Evolutionary conservation across 2,329 filamentous ascomycete species (phyloP).

Genomic region (Neonectria ditissima): DNA sequence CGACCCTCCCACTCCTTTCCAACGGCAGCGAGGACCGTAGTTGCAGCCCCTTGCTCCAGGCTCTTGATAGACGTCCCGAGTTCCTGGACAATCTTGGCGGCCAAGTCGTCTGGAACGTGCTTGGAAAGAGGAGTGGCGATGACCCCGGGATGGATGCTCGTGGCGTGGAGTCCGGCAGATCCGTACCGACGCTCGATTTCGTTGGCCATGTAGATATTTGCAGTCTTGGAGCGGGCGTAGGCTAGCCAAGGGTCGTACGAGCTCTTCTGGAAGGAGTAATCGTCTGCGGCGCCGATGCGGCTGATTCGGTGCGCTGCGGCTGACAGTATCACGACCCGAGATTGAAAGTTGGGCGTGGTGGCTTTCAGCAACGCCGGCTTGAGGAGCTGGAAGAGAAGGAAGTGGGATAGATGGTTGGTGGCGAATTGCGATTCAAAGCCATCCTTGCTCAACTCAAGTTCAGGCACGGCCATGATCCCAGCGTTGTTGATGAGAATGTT

Average conservation of each 20-base stretch:
- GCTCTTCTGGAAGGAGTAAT: conserved; percentile 30
- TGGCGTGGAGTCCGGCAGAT: conserved; percentile 19
- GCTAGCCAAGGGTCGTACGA: conserved; percentile 29
- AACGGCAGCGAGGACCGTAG: conserved; percentile 18
- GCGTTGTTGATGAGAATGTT: conserved; percentile 59
- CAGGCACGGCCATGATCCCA: conserved; percentile 53
- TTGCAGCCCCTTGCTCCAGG: conserved; percentile 27
- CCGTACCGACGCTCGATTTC: conserved; percentile 35
- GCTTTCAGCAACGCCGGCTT: conserved; percentile 56
- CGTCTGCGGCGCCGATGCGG: conserved; percentile 28
- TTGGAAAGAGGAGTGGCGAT: conserved; percentile 16
- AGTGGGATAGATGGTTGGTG: conserved; percentile 44
- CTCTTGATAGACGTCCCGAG: not conserved
- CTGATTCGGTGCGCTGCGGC: conserved; percentile 53
- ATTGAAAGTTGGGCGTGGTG: conserved; percentile 53
- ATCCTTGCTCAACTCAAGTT: conserved; percentile 31
- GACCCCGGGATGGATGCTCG: conserved; percentile 33
- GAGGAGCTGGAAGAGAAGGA: conserved; percentile 52
- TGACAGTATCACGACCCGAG: conserved; percentile 60
- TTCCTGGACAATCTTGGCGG: not conserved
- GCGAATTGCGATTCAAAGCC: conserved; percentile 44
- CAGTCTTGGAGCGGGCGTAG: conserved; percentile 36
- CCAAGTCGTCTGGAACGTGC: conserved; percentile 2
- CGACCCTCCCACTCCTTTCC: conserved; percentile 29
- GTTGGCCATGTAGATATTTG: conserved; percentile 36